These are phyloP conservation scores for Rhinocladiella similis DNA, from an alignment of 2,329 filamentous ascomycete genomes.

Conservation along the genomic window DNA sequence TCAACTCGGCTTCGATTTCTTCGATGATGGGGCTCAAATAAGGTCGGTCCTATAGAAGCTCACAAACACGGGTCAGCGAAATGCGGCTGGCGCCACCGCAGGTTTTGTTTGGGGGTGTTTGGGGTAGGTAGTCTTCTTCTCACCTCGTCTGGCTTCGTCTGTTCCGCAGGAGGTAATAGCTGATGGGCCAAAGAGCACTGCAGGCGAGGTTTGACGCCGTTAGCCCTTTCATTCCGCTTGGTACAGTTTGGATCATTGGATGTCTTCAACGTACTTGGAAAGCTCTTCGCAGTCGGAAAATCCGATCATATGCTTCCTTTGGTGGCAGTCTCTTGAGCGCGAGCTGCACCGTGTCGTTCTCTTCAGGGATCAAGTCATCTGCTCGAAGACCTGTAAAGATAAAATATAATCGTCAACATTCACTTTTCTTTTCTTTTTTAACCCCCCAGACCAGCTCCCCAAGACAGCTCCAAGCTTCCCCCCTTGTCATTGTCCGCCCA, in stretches of 20 bases:
- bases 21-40: slow-evolving; percentile 69
- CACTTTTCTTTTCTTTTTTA: slow-evolving; percentile 3
- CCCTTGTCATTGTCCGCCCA: too few species aligned
- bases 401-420: slow-evolving; percentile 10
- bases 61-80: slow-evolving; percentile 26
- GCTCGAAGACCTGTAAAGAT: slow-evolving; percentile 58
- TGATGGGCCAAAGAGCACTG: slow-evolving; percentile 67
- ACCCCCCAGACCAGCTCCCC: neutral
- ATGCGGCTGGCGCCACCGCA: slow-evolving; percentile 9
- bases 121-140: slow-evolving; percentile 24
- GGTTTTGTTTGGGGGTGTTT: neutral
- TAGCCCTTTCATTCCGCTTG: neutral
- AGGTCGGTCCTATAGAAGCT: slow-evolving; percentile 57
- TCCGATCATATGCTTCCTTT: slow-evolving; percentile 92
- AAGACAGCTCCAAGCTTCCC: too few species aligned
- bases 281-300: slow-evolving; percentile 94
- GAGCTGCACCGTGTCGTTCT: slow-evolving; percentile 80
- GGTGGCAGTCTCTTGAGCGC: slow-evolving; percentile 87
- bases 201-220: slow-evolving; percentile 15
- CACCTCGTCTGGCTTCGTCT: slow-evolving; percentile 69
- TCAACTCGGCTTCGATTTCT: slow-evolving; percentile 66
- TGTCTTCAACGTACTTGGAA: slow-evolving; percentile 65
- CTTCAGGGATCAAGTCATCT: slow-evolving; percentile 94
- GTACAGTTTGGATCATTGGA: neutral
- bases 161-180: slow-evolving; percentile 63